Evolutionary conservation across 2,329 filamentous ascomycete species (phyloP).

Genomic region (Fulvia fulva): DNA sequence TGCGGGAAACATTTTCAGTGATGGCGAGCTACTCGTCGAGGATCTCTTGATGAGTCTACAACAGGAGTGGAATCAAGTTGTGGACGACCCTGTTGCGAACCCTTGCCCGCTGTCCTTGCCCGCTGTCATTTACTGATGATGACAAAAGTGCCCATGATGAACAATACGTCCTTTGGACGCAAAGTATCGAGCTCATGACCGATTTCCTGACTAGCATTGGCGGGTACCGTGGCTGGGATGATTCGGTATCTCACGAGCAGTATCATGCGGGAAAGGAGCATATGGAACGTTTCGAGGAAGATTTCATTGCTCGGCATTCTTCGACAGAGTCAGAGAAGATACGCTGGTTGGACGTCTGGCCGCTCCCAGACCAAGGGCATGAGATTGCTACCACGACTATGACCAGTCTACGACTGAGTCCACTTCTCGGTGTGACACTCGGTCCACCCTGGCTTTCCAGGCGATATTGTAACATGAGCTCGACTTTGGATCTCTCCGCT

Average conservation of each 20-base stretch:
- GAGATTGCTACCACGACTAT: background rate
- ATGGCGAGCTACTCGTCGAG: slow-evolving; percentile 13
- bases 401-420: too few relatives aligned
- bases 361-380: slow-evolving; percentile 3
- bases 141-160: slow-evolving; percentile 3
- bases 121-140: slow-evolving; percentile 3
- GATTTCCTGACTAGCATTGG: slow-evolving; percentile 9
- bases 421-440: too few relatives aligned
- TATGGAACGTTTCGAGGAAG: slow-evolving; percentile 10
- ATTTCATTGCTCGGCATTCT: slow-evolving; percentile 11
- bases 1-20: slow-evolving; percentile 12
- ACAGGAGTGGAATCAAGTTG: slow-evolving; percentile 9
- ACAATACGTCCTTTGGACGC: slow-evolving; percentile 7
- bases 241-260: slow-evolving; percentile 9
- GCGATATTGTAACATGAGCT: too few relatives aligned
- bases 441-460: too few relatives aligned
- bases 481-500: too few relatives aligned
- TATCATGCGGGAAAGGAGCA: slow-evolving; percentile 9
- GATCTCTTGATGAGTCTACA: slow-evolving; percentile 10
- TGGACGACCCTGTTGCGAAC: slow-evolving; percentile 5
- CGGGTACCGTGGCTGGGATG: slow-evolving; percentile 11
- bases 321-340: slow-evolving; percentile 9
- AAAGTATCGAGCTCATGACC: slow-evolving; percentile 11
- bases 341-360: slow-evolving; percentile 8
- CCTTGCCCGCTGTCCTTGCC: too few relatives aligned